Evolutionary conservation across 352 stramenopile species (phyloP).

Genomic region (Saprolegnia parasitica): DNA sequence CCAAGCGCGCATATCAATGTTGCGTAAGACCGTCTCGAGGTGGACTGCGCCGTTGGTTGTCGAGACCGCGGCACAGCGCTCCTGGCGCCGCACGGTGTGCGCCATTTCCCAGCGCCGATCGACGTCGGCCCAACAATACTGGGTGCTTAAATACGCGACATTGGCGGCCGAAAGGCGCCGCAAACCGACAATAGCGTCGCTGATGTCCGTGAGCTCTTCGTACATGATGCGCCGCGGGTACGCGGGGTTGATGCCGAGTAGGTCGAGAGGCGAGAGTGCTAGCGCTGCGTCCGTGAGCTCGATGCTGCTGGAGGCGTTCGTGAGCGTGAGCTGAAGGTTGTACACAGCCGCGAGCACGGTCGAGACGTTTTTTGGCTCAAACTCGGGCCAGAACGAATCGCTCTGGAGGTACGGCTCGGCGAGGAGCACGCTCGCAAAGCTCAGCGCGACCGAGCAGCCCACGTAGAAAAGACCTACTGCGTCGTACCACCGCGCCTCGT

Average conservation of each 20-base stretch:
- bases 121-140: slow-evolving; percentile 22
- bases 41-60: slow-evolving; percentile 5
- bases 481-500: neutral
- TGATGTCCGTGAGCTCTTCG: neutral
- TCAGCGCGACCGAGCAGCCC: neutral
- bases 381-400: slow-evolving; percentile 10
- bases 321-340: slow-evolving; percentile 7
- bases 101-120: slow-evolving; percentile 12
- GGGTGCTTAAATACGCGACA: neutral
- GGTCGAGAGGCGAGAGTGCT: neutral
- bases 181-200: neutral
- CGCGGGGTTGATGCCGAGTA: neutral
- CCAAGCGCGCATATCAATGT: slow-evolving; percentile 1
- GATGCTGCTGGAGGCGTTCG: neutral
- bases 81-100: slow-evolving; percentile 6
- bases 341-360: neutral
- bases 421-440: neutral
- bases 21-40: slow-evolving; percentile 14
- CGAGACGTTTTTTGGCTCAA: neutral
- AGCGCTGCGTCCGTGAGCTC: neutral
- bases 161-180: neutral
- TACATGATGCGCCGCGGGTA: slow-evolving; percentile 11
- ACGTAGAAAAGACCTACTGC: neutral
- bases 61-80: neutral
- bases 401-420: neutral